phyloP scores from a whole-genome alignment of 2,329 filamentous ascomycete genomes.

The Penicillium crustosum region DNA sequence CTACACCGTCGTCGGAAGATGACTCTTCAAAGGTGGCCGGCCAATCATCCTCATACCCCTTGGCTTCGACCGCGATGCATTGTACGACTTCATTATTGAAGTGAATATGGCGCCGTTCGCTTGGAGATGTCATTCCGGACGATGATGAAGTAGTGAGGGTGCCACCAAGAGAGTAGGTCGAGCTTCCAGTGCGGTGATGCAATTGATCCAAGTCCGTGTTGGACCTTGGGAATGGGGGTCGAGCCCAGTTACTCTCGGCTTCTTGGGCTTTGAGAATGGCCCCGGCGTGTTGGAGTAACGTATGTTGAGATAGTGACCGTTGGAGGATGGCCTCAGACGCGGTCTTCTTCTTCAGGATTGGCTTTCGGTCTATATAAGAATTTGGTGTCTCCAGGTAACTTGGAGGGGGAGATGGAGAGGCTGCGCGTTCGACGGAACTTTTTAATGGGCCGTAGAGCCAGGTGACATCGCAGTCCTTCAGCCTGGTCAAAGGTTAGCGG shows the following conservation, averaged over 20 bases:
- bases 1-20: conserved; percentile 71
- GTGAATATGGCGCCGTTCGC: conserved; percentile 78
- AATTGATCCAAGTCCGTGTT: conserved; percentile 68
- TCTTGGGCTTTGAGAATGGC: conserved; percentile 83
- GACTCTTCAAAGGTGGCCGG: conserved; percentile 49
- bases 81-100: conserved; percentile 96
- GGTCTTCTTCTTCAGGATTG: conserved; percentile 93
- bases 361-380: conserved; percentile 76
- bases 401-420: conserved; percentile 46
- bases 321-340: conserved; percentile 96
- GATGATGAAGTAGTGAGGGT: conserved; percentile 66
- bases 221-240: conserved; percentile 58
- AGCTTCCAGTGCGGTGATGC: conserved; percentile 61
- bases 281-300: conserved; percentile 83
- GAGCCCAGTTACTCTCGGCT: conserved; percentile 56
- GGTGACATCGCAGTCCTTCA: conserved; percentile 95
- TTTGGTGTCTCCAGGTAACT: conserved; percentile 60
- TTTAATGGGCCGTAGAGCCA: conserved; percentile 96
- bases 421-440: conserved; percentile 54
- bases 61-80: conserved; percentile 88
- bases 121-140: conserved; percentile 67
- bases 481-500: conserved; percentile 55
- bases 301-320: conserved; percentile 81
- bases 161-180: conserved; percentile 49
- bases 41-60: conserved; percentile 61